These are phyloP conservation scores for Prunus padus DNA, from an alignment of 306 rosid species.

Conservation along the genomic window DNA sequence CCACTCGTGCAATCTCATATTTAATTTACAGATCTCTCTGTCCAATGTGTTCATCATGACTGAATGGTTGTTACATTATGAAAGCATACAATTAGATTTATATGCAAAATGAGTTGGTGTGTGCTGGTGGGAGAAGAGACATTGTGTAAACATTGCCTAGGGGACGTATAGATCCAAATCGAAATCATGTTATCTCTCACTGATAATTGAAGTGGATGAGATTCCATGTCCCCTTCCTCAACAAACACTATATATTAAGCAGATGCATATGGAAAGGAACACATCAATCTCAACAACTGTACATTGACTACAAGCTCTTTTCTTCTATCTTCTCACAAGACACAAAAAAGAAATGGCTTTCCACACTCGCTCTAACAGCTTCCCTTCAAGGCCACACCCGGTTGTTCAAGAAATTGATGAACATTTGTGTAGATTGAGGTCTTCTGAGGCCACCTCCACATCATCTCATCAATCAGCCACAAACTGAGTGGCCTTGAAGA, in stretches of 20 bases:
- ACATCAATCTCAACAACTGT: constrained; percentile 4
- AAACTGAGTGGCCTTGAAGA: constrained; percentile 21
- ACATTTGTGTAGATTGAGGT: constrained; percentile 23
- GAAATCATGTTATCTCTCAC: constrained; percentile 15
- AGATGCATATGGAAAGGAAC: neutral
- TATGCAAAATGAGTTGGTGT: constrained; percentile 16
- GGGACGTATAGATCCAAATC: constrained; percentile 23
- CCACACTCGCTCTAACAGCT: constrained; percentile 33
- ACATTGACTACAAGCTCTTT: constrained; percentile 1
- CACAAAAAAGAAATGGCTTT: neutral
- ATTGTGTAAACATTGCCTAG: constrained; percentile 17
- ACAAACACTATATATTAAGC: neutral
- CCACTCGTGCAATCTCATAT: neutral
- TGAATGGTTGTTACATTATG: neutral
- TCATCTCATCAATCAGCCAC: constrained; percentile 24
- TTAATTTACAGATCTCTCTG: neutral
- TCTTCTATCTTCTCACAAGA: neutral
- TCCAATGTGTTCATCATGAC: neutral
- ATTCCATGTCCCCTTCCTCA: constrained; percentile 33
- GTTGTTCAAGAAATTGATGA: constrained; percentile 16
- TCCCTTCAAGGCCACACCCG: constrained; percentile 38
- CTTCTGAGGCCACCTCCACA: constrained; percentile 14
- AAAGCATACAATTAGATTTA: neutral
- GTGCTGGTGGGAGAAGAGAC: constrained; percentile 25
- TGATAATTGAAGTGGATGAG: constrained; percentile 16